Evolutionary conservation across 192 early-diverging fungal species (phyloP).

Genomic region (Backusella tarrabulga): DNA sequence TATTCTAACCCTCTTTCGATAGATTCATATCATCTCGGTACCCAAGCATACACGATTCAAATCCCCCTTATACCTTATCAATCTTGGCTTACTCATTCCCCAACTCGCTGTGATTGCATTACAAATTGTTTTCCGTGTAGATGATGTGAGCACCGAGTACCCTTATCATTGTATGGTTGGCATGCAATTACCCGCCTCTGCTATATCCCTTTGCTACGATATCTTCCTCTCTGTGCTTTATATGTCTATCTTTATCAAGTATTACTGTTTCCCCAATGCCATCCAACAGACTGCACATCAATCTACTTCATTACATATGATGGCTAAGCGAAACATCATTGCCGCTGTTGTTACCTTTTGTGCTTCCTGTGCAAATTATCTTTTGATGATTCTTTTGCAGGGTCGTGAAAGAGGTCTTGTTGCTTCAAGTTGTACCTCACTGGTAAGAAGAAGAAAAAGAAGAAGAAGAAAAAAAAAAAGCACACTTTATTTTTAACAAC

Average conservation of each 20-base stretch:
- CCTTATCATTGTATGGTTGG: slow-evolving; percentile 30
- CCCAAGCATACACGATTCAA: slow-evolving; percentile 28
- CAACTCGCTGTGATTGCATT: slow-evolving; percentile 29
- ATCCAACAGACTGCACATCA: slow-evolving; percentile 26
- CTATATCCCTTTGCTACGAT: slow-evolving; percentile 20
- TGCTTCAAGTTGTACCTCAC: slow-evolving; percentile 39
- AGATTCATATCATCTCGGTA: slow-evolving; percentile 26
- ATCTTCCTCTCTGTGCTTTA: slow-evolving; percentile 14
- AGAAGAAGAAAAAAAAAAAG: not conserved
- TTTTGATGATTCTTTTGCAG: slow-evolving; percentile 36
- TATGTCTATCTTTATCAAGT: slow-evolving; percentile 16
- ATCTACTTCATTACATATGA: slow-evolving; percentile 19
- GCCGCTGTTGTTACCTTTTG: slow-evolving; percentile 36
- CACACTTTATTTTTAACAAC: too few species aligned
- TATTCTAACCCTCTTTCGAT: not conserved
- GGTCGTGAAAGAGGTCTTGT: slow-evolving; percentile 44
- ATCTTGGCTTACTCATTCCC: slow-evolving; percentile 34
- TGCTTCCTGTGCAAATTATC: slow-evolving; percentile 35
- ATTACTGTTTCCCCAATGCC: slow-evolving; percentile 12
- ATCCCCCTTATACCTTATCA: slow-evolving; percentile 39
- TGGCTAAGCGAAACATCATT: slow-evolving; percentile 40
- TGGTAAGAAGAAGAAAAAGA: slow-evolving; percentile 15
- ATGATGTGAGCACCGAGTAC: slow-evolving; percentile 11
- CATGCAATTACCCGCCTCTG: slow-evolving; percentile 16
- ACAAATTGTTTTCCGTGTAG: slow-evolving; percentile 25